Evolutionary conservation across 192 early-diverging fungal genomes (phyloP).

Genomic region (Umbelopsis vinacea): DNA sequence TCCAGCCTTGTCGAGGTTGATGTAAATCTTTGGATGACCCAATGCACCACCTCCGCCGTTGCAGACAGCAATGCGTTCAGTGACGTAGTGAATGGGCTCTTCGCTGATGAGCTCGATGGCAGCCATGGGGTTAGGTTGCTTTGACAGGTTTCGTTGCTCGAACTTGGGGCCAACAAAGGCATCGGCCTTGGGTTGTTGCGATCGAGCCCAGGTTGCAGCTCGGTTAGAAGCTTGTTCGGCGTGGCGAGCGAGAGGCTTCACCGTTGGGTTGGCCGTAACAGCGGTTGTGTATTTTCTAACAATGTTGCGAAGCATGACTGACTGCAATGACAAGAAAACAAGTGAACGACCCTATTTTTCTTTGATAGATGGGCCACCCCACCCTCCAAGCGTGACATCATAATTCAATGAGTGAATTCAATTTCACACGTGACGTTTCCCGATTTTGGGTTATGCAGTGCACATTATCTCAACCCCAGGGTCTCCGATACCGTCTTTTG

Average conservation of each 20-base stretch:
- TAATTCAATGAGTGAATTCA: background rate
- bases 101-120: slow-evolving; percentile 91
- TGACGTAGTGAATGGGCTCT: slow-evolving; percentile 82
- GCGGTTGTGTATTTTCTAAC: slow-evolving; percentile 25
- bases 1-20: slow-evolving; percentile 80
- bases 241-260: slow-evolving; percentile 26
- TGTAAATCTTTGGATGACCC: slow-evolving; percentile 94
- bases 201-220: slow-evolving; percentile 72
- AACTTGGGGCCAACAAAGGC: slow-evolving; percentile 85
- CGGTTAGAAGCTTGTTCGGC: slow-evolving; percentile 77
- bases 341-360: too few species aligned
- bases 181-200: slow-evolving; percentile 69
- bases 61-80: slow-evolving; percentile 76
- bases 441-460: too few species aligned
- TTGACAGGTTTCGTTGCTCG: slow-evolving; percentile 77
- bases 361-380: too few species aligned
- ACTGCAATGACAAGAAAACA: too few species aligned
- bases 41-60: slow-evolving; percentile 91
- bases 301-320: slow-evolving; percentile 20
- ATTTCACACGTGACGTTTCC: too few species aligned
- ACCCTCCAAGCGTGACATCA: too few species aligned
- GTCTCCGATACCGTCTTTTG: background rate
- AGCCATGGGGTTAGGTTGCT: slow-evolving; percentile 90
- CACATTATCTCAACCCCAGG: too few species aligned
- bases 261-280: slow-evolving; percentile 26